These are phyloP conservation scores for Fusarium verticillioides DNA, from an alignment of 2,329 filamentous ascomycete species.

Conservation along the genomic window DNA sequence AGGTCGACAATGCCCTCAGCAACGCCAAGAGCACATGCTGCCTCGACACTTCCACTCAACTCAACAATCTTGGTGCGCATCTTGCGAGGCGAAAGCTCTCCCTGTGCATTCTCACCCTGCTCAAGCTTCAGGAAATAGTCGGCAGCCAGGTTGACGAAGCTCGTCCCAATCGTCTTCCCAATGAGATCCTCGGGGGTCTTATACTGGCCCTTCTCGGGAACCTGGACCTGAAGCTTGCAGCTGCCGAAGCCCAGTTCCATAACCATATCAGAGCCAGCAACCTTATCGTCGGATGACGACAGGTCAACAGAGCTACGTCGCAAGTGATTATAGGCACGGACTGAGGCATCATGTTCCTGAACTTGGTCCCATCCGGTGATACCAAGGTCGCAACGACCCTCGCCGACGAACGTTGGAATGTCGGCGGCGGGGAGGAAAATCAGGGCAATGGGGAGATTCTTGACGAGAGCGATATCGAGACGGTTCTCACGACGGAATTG, in stretches of 20 bases:
- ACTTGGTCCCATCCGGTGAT: conserved; percentile 96
- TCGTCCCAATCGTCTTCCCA: conserved; percentile 94
- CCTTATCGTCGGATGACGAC: conserved; percentile 51
- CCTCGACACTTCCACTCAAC: conserved; percentile 95
- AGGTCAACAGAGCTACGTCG: conserved; percentile 56
- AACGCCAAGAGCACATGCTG: conserved; percentile 93
- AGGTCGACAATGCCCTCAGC: conserved; percentile 98
- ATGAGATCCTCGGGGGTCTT: conserved; percentile 79
- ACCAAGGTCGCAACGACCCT: conserved; percentile 91
- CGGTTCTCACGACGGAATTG: conserved; percentile 96
- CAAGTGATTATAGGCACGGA: conserved; percentile 60
- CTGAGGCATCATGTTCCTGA: conserved; percentile 82
- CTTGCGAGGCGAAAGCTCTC: conserved; percentile 56
- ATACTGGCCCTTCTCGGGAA: conserved; percentile 84
- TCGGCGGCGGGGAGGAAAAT: conserved; percentile 97
- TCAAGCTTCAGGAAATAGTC: conserved; percentile 88
- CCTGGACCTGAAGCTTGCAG: conserved; percentile 97
- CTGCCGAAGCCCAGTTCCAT: conserved; percentile 90
- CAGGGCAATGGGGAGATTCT: conserved; percentile 94
- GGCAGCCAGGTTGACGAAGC: conserved; percentile 86
- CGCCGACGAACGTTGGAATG: conserved; percentile 96
- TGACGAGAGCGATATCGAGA: conserved; percentile 96
- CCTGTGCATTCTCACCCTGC: conserved; percentile 57
- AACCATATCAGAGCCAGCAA: conserved; percentile 80
- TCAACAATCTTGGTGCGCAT: conserved; percentile 91